Base-by-base conservation (phyloP, 768 basidiomycete species). In the Boletellus ananiceps region DNA sequence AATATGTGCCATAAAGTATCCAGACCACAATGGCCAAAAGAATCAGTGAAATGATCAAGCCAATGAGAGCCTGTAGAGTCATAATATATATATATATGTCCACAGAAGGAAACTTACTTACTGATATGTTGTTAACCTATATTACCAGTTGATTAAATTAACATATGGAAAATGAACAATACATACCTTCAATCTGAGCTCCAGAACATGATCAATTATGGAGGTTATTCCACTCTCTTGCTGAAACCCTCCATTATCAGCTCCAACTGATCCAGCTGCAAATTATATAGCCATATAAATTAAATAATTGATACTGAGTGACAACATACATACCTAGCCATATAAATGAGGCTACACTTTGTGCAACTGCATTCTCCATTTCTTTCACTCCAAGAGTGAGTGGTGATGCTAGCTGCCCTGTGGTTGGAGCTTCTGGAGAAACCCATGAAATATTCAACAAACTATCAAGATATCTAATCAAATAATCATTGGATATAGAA, bases 261-360 rank as follows among this genome's bases (percentile, higher is more conserved):
- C 27, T 29, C 27, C 27, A 29, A 29, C 27, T 29, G 32, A 11
- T 16, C 44, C 46, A 36, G 46, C 45, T 32, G 15, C 38, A 38
- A 15, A 16, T 33, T 9, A 49, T 25, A 13, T 1, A 32, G 7
- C 13, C 3, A 19, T n/a, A 7, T 37, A 8, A 16, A 6, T 16
- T 25, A 7, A 35, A 12, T 25, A 7, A 12, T n/a, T 19, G 21
- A 13, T 21, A 33, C 11, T 37, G 21, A 16, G 36, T 45, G 9
- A 29, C 15, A n/a, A n/a, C n/a, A n/a, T 5, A 29, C 35, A 53
- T 21, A 52, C 54, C 47, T n/a, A 49, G 8, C 54, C 54, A 55
- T 11, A 55, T 33, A 12, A 39, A 23, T 35, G 31, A 23, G 6
- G 54, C 51, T 38, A 43, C 21, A 4, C 25, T 9, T 7, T 43